Conservation (phyloP, 495 filamentous ascomycete genomes). For the Neurospora terricola region DNA sequence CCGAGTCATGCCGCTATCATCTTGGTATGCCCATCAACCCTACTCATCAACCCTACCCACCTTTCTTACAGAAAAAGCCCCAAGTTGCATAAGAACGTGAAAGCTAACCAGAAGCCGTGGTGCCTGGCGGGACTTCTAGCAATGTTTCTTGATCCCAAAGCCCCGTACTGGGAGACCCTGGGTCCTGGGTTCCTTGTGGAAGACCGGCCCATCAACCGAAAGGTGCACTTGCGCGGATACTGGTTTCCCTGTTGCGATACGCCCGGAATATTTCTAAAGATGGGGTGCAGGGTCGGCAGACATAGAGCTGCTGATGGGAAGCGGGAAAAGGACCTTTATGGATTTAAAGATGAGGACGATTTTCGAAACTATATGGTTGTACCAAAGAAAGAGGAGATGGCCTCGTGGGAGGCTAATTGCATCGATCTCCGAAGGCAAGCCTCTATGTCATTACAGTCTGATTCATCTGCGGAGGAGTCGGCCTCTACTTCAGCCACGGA, state of each 20-base stretch:
- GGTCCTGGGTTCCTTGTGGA: neutral
- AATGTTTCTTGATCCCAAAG: neutral
- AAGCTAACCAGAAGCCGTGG: neutral
- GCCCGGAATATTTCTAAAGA: neutral
- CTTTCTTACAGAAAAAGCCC: neutral
- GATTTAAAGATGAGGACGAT: neutral
- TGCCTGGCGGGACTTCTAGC: neutral
- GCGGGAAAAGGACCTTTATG: neutral
- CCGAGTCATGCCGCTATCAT: neutral
- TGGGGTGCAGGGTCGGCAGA: neutral
- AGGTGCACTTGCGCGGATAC: neutral
- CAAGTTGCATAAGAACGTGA: neutral
- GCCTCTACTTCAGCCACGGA: too few relatives aligned
- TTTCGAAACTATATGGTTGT: neutral
- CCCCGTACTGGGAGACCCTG: neutral
- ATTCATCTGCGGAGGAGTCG: neutral
- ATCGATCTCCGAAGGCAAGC: neutral
- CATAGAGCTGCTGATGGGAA: neutral
- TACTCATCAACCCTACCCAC: too few relatives aligned
- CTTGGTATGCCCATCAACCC: neutral
- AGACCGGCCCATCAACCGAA: neutral
- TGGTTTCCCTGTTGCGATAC: neutral
- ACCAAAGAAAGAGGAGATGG: neutral
- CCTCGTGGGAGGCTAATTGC: neutral
- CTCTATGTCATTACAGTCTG: neutral